Conservation (phyloP, 2,329 filamentous ascomycete species). For the Tolypocladium guangdongense region DNA sequence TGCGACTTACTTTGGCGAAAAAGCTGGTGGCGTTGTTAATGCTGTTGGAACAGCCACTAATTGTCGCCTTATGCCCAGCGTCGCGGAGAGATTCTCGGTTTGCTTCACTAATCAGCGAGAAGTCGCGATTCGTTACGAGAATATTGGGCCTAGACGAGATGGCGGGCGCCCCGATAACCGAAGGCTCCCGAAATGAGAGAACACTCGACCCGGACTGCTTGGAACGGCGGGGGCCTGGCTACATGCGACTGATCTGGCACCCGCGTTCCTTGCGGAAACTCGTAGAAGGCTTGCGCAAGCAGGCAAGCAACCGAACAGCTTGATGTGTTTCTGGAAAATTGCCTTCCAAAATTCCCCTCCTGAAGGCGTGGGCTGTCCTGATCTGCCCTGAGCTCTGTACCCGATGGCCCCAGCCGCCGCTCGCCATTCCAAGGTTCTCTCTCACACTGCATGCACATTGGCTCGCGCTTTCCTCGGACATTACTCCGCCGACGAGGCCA, state of each 20-base stretch:
- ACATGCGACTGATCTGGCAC: neutral
- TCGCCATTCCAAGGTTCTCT: no score
- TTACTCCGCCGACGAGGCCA: no score
- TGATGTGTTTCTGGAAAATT: no score
- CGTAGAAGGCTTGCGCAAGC: neutral
- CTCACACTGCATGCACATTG: no score
- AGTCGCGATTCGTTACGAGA: neutral
- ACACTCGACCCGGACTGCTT: neutral
- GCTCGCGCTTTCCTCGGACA: no score
- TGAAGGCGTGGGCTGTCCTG: no score
- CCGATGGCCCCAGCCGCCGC: no score
- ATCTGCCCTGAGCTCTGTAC: no score
- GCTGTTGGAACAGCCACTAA: slow-evolving; percentile 10
- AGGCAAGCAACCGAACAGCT: neutral
- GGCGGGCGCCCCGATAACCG: neutral
- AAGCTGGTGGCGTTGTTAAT: slow-evolving; percentile 11
- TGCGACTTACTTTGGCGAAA: slow-evolving; percentile 11
- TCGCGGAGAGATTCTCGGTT: neutral
- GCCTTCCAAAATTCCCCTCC: no score
- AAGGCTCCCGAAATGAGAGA: neutral
- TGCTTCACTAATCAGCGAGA: neutral
- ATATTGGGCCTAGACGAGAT: neutral
- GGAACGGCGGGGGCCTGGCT: neutral
- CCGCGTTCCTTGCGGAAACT: neutral
- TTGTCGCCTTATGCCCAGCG: neutral